Base-by-base conservation (phyloP, 306 rosid species). In the Canavalia ensiformis region DNA sequence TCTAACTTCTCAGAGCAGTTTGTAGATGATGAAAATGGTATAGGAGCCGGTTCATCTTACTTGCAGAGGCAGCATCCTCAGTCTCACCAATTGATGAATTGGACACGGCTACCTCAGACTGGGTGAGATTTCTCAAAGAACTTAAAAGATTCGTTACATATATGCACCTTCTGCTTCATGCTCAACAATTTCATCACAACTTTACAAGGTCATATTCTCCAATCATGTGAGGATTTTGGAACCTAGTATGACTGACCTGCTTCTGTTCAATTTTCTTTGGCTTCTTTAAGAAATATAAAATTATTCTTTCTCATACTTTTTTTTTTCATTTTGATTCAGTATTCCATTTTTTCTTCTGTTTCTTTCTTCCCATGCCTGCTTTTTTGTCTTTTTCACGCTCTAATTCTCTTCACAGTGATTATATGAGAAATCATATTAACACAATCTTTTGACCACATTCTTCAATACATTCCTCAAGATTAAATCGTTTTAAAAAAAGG, bases 41-140 rank as follows among this genome's bases (percentile, higher is more conserved):
- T 92, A 46, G 94, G 89, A 46, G 78, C 92, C 18, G 86, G 88
- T 82, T 87, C 94, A 25, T 88, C 98, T 13, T 94, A 86, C 84
- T 87, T 94, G 91, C 98, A 88, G 85, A 91, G 94, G 55, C 73
- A 68, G 81, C 97, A 94, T 90, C 97, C 97, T 68, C 97, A 88
- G 91, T 86, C 97, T 85, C 98, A 92, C 83, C 97, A 89, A 85
- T 62, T 92, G 78, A 80, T 94, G 72, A 94, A 88, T 77, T 94
- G 97, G 91, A 91, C 97, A 78, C 81, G 89, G 86, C 88, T 94
- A 84, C 92, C 97, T 77, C 98, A 94, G 74, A 92, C 97, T 35
- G 98, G 97, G 97, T 94, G 87, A 91, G 89, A 74, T 68, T 78
- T 86, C 68, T 28, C 84, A 52, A 67, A 80, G 35, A 79, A 64